phyloP scores from a whole-genome alignment of 2,329 filamentous ascomycete genomes.

The Pseudogymnoascus destructans region DNA sequence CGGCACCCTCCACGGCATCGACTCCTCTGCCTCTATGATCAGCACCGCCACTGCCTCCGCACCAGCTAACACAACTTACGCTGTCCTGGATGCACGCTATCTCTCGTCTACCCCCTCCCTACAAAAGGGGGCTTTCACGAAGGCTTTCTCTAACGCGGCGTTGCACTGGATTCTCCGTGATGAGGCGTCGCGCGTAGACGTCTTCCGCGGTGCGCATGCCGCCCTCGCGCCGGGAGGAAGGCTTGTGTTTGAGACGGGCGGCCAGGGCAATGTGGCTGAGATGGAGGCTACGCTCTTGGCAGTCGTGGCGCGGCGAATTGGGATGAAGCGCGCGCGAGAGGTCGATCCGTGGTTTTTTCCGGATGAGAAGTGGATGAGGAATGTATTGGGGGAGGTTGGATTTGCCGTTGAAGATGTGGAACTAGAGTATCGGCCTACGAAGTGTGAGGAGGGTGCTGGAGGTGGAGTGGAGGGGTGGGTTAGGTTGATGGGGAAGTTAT shows the following conservation, averaged over 20 bases:
- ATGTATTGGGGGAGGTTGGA: constrained; percentile 27
- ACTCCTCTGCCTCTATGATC: constrained; percentile 48
- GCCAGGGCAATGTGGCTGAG: constrained; percentile 54
- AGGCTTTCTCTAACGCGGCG: constrained; percentile 54
- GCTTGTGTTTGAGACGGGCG: constrained; percentile 61
- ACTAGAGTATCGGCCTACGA: constrained; percentile 52
- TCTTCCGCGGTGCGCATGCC: constrained; percentile 22
- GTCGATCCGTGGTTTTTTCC: constrained; percentile 61
- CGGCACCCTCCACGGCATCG: constrained; percentile 42
- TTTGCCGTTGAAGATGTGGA: constrained; percentile 36
- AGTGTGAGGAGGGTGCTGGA: constrained; percentile 37
- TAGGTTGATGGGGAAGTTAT: constrained; percentile 45
- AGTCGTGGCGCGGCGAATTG: constrained; percentile 38
- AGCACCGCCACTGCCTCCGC: constrained; percentile 30
- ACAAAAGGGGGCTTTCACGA: constrained; percentile 26
- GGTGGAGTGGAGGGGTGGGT: constrained; percentile 56
- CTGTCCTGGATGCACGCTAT: constrained; percentile 12
- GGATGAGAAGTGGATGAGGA: constrained; percentile 43
- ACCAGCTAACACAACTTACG: constrained; percentile 17
- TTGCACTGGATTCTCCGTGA: constrained; percentile 51
- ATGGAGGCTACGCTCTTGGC: constrained; percentile 44
- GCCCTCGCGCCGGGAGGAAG: constrained; percentile 41
- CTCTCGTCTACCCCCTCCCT: neutral
- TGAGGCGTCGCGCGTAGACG: constrained; percentile 29
- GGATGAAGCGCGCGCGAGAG: constrained; percentile 35